phyloP scores from a whole-genome alignment of 2,329 filamentous ascomycete genomes.

The Diaporthe velutina region DNA sequence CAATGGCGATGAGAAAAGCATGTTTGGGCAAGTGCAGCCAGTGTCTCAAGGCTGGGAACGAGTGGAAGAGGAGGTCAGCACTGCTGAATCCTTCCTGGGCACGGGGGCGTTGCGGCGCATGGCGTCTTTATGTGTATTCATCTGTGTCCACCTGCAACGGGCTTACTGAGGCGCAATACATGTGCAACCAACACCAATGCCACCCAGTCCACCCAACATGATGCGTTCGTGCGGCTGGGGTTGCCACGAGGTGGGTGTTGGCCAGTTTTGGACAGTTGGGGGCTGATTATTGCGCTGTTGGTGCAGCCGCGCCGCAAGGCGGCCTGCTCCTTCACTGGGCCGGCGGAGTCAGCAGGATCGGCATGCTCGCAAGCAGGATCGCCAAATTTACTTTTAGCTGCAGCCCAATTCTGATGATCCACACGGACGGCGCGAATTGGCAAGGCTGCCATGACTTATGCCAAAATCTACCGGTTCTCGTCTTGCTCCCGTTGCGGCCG shows the following conservation, averaged over 20 bases:
- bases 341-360: conserved; percentile 30
- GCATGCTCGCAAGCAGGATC: neutral
- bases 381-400: conserved; percentile 20
- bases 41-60: neutral
- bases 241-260: neutral
- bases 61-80: conserved; percentile 12
- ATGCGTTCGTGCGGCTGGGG: neutral
- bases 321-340: conserved; percentile 9
- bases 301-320: conserved; percentile 17
- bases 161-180: conserved; percentile 19
- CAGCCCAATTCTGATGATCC: neutral
- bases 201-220: neutral
- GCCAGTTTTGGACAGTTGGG: neutral
- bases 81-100: conserved; percentile 13
- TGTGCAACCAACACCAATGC: conserved; percentile 2
- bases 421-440: neutral
- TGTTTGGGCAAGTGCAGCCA: conserved; percentile 16
- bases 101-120: neutral
- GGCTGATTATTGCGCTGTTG: neutral
- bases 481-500: neutral
- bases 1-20: conserved; percentile 10
- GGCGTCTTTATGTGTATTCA: conserved; percentile 23
- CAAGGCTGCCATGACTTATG: neutral
- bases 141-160: neutral
- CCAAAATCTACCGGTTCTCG: neutral